A percentile compares a stretch with the other conserved stretches of the same genome.
Conservation (phyloP, 768 basidiomycete species). For the Russula abietina region DNA sequence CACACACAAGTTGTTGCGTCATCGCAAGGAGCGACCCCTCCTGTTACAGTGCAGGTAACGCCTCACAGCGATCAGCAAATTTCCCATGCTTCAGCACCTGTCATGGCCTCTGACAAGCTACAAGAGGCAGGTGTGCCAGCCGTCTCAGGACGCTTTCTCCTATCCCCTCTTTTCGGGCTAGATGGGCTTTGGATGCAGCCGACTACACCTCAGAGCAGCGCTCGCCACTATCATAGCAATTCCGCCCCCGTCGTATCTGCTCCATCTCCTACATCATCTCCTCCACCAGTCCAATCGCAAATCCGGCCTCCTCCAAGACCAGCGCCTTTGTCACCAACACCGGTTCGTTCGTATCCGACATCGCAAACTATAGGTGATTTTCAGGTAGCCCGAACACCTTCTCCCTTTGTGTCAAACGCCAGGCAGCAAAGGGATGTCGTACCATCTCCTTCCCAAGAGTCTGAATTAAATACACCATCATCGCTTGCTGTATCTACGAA, state of each 20-base stretch:
- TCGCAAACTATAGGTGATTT: constrained; percentile 11
- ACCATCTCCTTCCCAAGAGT: constrained; percentile 23
- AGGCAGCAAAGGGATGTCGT: constrained; percentile 15
- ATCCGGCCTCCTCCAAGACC: constrained; percentile 12
- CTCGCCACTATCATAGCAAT: constrained; percentile 21
- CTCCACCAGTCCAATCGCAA: constrained; percentile 16
- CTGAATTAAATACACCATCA: constrained; percentile 25
- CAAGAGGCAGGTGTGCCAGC: too few relatives aligned
- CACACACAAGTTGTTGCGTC: constrained; percentile 13
- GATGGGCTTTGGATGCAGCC: too few relatives aligned
- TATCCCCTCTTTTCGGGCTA: too few relatives aligned
- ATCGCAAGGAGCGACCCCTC: constrained; percentile 14
- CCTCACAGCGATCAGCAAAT: constrained; percentile 5
- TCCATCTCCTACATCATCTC: constrained; percentile 8
- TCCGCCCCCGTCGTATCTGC: constrained; percentile 14
- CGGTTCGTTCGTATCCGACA: constrained; percentile 19
- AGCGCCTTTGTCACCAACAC: constrained; percentile 15
- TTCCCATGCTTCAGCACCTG: not conserved
- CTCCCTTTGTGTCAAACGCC: constrained; percentile 4
- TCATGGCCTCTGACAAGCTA: not conserved
- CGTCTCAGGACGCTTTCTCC: too few relatives aligned
- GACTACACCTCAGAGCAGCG: constrained; percentile 13
- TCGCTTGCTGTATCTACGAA: constrained; percentile 22
- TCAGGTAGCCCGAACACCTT: not conserved
- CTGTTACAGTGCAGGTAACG: constrained; percentile 6